These are phyloP conservation scores for Sporisorium exsertum DNA, from an alignment of 1,284 basidiomycete species.

Conservation along the genomic window DNA sequence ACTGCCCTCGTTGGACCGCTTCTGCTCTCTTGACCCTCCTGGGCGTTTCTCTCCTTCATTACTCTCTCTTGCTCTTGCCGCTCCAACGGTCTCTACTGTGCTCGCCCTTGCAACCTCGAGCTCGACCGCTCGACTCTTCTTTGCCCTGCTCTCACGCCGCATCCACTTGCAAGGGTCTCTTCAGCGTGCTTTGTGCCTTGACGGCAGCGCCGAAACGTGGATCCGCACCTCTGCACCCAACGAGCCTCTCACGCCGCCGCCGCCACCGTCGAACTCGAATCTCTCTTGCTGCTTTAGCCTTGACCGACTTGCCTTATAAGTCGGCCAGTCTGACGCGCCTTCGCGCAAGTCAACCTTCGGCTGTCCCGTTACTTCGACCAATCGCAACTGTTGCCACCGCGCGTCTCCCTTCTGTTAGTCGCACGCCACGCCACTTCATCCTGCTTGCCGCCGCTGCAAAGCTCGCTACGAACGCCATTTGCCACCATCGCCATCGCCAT, in stretches of 20 bases:
- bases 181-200: not conserved
- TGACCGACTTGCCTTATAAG: not conserved
- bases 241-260: not conserved
- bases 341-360: no score
- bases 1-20: not conserved
- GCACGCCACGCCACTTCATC: constrained; percentile 17
- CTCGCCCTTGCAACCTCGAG: not conserved
- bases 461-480: constrained; percentile 11
- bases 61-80: not conserved
- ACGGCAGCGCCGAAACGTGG: not conserved
- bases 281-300: not conserved
- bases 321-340: not conserved
- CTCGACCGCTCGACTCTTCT: not conserved
- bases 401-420: not conserved
- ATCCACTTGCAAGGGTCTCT: not conserved
- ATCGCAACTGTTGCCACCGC: not conserved
- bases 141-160: not conserved
- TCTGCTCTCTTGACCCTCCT: not conserved
- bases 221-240: not conserved
- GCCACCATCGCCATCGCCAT: not conserved
- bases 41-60: not conserved
- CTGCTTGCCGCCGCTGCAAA: constrained; percentile 25
- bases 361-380: not conserved
- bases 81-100: not conserved
- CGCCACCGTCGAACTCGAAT: no score